Percentiles rank a stretch among this genome's conserved stretches.
phyloP scores from a whole-genome alignment of 495 filamentous ascomycete species.

The Xylaria castorea region DNA sequence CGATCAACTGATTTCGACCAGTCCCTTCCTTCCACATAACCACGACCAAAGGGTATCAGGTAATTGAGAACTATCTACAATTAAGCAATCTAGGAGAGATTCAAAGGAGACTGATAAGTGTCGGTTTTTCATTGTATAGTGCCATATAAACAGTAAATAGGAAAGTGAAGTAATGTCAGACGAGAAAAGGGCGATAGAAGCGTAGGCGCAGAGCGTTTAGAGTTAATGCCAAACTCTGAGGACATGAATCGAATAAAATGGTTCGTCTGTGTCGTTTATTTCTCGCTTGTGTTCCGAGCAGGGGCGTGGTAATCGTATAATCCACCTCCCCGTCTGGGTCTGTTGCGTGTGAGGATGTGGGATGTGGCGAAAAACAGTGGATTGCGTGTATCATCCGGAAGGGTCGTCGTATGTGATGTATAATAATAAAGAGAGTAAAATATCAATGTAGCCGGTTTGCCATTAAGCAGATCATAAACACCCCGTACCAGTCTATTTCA shows the following conservation, averaged over 20 bases:
- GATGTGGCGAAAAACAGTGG: neutral
- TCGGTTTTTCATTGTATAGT: constrained; percentile 11
- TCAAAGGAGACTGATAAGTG: constrained; percentile 1
- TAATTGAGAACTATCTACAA: constrained; percentile 25
- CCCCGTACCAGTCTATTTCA: constrained; percentile 23
- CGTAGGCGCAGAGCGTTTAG: neutral
- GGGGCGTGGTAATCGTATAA: constrained; percentile 1
- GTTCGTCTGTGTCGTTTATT: neutral
- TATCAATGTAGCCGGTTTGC: neutral
- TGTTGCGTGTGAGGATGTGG: neutral
- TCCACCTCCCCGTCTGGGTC: neutral
- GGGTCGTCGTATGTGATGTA: neutral
- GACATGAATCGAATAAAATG: neutral
- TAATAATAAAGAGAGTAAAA: constrained; percentile 2
- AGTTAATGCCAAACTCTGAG: neutral
- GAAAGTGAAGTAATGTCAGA: neutral
- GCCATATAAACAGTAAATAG: constrained; percentile 20
- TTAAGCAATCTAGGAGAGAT: constrained; percentile 13
- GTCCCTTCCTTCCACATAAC: constrained; percentile 12
- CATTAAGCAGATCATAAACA: constrained; percentile 27
- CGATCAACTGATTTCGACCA: neutral
- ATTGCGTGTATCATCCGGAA: constrained; percentile 13
- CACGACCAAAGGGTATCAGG: constrained; percentile 28
- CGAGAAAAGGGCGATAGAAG: neutral
- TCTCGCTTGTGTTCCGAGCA: neutral